Evolutionary conservation across 768 basidiomycete species (phyloP).

Genomic region (Agaricus bisporus): DNA sequence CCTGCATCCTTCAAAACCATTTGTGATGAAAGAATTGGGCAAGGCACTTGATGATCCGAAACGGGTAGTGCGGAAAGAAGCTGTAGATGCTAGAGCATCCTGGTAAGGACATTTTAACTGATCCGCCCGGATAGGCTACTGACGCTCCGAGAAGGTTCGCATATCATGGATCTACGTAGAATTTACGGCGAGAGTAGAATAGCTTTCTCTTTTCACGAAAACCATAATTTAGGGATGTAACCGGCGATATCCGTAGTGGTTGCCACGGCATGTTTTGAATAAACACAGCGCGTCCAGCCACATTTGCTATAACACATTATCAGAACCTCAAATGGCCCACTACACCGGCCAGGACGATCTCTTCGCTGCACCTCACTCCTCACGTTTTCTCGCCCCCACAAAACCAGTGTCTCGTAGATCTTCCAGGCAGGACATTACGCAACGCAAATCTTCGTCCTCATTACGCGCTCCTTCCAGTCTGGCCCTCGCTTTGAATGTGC

Average conservation of each 20-base stretch:
- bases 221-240: background rate
- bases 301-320: slow-evolving; percentile 11
- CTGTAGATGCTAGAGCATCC: slow-evolving; percentile 62
- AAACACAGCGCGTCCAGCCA: background rate
- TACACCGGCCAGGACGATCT: slow-evolving; percentile 26
- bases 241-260: slow-evolving; percentile 11
- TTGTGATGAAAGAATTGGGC: slow-evolving; percentile 68
- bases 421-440: slow-evolving; percentile 25
- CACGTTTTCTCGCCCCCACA: slow-evolving; percentile 28
- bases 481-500: slow-evolving; percentile 15
- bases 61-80: slow-evolving; percentile 75
- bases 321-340: slow-evolving; percentile 22
- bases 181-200: slow-evolving; percentile 14
- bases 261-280: slow-evolving; percentile 8
- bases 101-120: slow-evolving; percentile 2
- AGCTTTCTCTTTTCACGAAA: slow-evolving; percentile 7
- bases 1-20: slow-evolving; percentile 73
- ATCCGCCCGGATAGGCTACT: slow-evolving; percentile 15
- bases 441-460: slow-evolving; percentile 46
- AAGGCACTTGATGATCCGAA: slow-evolving; percentile 87
- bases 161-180: slow-evolving; percentile 7
- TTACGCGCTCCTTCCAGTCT: slow-evolving; percentile 39
- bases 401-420: slow-evolving; percentile 23
- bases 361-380: slow-evolving; percentile 16
- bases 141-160: slow-evolving; percentile 1